Evolutionary conservation across 495 filamentous ascomycete genomes (phyloP).

Genomic region (Bathelium albidoporum): DNA sequence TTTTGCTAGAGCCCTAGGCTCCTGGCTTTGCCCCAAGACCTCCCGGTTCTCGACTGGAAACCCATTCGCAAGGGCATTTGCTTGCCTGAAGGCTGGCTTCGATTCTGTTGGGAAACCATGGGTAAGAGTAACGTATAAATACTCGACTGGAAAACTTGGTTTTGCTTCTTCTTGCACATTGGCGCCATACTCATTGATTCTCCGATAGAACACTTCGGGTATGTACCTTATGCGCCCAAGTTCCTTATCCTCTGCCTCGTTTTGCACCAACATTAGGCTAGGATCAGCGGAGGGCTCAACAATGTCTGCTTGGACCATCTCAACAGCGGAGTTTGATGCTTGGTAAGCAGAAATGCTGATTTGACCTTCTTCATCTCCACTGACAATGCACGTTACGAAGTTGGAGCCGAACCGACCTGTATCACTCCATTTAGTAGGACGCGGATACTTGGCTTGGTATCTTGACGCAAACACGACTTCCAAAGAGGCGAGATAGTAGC

Average conservation of each 20-base stretch:
- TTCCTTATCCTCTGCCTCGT: conserved; percentile 76
- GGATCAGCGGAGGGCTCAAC: conserved; percentile 92
- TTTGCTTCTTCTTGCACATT: conserved; percentile 97
- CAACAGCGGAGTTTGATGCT: conserved; percentile 84
- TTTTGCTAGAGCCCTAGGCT: conserved; percentile 51
- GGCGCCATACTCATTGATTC: conserved; percentile 91
- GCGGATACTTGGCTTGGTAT: conserved; percentile 76
- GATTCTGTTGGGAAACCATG: conserved; percentile 85
- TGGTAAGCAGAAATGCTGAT: conserved; percentile 89
- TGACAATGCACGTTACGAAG: conserved; percentile 92
- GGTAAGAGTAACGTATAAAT: conserved; percentile 88
- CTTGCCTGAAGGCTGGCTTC: conserved; percentile 54
- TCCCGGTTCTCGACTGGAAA: conserved; percentile 92
- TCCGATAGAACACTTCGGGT: conserved; percentile 92
- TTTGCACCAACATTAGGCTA: conserved; percentile 84
- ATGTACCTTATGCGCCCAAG: conserved; percentile 69
- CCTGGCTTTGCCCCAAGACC: conserved; percentile 71
- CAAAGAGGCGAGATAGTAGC: conserved; percentile 84
- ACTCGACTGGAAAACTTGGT: conserved; percentile 91
- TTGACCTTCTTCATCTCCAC: conserved; percentile 78
- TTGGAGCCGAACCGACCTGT: conserved; percentile 90
- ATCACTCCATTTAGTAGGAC: conserved; percentile 93
- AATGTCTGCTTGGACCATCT: conserved; percentile 94
- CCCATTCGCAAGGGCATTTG: conserved; percentile 34
- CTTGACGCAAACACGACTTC: conserved; percentile 85